These are phyloP conservation scores for Solanum virginianum DNA, from an alignment of 257 asterid genomes.

Conservation along the genomic window DNA sequence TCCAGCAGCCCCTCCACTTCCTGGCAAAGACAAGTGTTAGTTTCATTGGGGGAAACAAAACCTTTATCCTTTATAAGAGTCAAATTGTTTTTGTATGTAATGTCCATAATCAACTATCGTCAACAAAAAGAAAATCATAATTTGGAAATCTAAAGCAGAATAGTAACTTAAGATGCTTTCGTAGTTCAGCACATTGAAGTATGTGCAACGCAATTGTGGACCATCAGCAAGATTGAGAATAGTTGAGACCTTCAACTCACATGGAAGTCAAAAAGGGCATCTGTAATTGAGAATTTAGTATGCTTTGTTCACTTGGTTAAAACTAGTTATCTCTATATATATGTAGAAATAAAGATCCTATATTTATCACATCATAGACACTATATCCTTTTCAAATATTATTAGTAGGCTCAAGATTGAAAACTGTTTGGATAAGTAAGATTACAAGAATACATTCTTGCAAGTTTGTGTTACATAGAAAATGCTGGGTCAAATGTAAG, in stretches of 20 bases:
- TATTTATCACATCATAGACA: not conserved
- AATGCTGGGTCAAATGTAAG: not conserved
- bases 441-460: not conserved
- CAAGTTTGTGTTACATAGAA: not conserved
- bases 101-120: not conserved
- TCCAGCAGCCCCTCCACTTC: slow-evolving; percentile 61
- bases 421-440: not conserved
- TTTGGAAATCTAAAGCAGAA: not conserved
- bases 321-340: not conserved
- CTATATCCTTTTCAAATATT: not conserved
- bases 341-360: not conserved
- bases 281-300: not conserved
- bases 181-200: not conserved
- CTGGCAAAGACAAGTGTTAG: slow-evolving; percentile 1
- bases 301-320: not conserved
- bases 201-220: not conserved
- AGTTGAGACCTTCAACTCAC: not conserved
- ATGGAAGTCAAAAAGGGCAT: not conserved
- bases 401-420: not conserved
- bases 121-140: not conserved
- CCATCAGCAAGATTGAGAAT: not conserved
- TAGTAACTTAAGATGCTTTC: not conserved
- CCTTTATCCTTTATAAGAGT: not conserved
- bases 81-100: not conserved
- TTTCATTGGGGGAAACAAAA: not conserved